phyloP scores from a whole-genome alignment of 192 early-diverging fungal species.

The Physocladia obscura region DNA sequence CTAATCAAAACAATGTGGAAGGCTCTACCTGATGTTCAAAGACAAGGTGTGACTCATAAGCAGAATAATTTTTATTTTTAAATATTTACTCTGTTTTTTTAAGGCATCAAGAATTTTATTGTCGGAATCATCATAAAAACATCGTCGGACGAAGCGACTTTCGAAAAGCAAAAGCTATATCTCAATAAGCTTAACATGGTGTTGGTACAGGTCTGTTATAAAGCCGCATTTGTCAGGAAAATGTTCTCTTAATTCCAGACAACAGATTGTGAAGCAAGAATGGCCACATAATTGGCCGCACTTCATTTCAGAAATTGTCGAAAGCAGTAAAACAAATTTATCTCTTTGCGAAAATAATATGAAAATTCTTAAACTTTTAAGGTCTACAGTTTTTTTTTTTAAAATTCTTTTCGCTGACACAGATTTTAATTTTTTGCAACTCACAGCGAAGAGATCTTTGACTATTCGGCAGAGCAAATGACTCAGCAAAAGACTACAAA shows the following conservation, averaged over 20 bases:
- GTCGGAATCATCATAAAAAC: slow-evolving; percentile 89
- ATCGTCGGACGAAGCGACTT: slow-evolving; percentile 80
- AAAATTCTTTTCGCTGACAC: not conserved
- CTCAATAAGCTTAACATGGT: slow-evolving; percentile 95
- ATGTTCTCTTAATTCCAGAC: not conserved
- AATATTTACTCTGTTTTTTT: not conserved
- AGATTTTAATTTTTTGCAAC: not conserved
- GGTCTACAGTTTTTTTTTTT: slow-evolving; percentile 49
- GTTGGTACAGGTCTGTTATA: slow-evolving; percentile 92
- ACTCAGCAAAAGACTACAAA: slow-evolving; percentile 91
- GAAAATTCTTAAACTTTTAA: slow-evolving; percentile 95
- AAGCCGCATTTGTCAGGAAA: not conserved
- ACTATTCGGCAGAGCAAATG: slow-evolving; percentile 98
- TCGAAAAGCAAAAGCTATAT: slow-evolving; percentile 74
- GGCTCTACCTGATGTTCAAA: slow-evolving; percentile 78
- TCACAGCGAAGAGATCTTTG: slow-evolving; percentile 95
- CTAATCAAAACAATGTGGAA: slow-evolving; percentile 98
- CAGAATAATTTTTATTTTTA: not conserved
- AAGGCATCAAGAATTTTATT: slow-evolving; percentile 94
- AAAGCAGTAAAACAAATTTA: slow-evolving; percentile 87
- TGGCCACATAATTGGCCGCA: slow-evolving; percentile 99
- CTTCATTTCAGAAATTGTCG: slow-evolving; percentile 97
- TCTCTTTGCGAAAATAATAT: slow-evolving; percentile 99
- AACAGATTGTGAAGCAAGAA: slow-evolving; percentile 96
- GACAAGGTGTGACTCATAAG: slow-evolving; percentile 58